Evolutionary conservation across 495 filamentous ascomycete species (phyloP).

Genomic region (Penicillium cataractarum): DNA sequence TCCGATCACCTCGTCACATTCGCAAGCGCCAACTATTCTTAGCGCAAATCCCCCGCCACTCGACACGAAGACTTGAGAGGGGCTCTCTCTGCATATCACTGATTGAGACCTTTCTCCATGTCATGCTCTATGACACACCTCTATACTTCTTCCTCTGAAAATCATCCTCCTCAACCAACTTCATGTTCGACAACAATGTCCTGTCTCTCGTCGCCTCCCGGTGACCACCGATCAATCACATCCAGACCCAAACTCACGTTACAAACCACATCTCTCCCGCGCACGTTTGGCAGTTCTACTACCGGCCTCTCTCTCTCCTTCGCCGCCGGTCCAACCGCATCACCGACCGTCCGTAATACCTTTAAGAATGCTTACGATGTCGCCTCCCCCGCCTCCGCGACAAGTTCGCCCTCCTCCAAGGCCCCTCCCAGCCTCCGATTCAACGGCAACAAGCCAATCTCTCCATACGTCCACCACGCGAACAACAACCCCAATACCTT

Average conservation of each 20-base stretch:
- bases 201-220: conserved; percentile 25
- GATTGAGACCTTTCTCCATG: conserved; percentile 21
- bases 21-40: conserved; percentile 31
- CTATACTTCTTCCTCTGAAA: conserved; percentile 8
- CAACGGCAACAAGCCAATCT: conserved; percentile 41
- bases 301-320: conserved; percentile 60
- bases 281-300: conserved; percentile 56
- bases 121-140: conserved; percentile 15
- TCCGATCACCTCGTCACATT: conserved; percentile 8
- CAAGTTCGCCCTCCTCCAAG: conserved; percentile 39
- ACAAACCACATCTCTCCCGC: conserved; percentile 63
- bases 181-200: conserved; percentile 36
- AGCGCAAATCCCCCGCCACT: conserved; percentile 20
- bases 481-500: conserved; percentile 30
- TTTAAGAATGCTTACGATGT: conserved; percentile 78
- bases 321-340: conserved; percentile 63
- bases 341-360: conserved; percentile 81
- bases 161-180: conserved; percentile 25
- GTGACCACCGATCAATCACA: conserved; percentile 37
- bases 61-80: conserved; percentile 3
- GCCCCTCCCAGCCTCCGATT: conserved; percentile 32
- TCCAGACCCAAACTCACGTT: conserved; percentile 80
- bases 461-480: conserved; percentile 30
- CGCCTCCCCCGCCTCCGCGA: conserved; percentile 66
- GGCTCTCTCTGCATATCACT: not conserved